Evolutionary conservation across 148 eudicot species (phyloP).

Genomic region (Euryodendron excelsum): DNA sequence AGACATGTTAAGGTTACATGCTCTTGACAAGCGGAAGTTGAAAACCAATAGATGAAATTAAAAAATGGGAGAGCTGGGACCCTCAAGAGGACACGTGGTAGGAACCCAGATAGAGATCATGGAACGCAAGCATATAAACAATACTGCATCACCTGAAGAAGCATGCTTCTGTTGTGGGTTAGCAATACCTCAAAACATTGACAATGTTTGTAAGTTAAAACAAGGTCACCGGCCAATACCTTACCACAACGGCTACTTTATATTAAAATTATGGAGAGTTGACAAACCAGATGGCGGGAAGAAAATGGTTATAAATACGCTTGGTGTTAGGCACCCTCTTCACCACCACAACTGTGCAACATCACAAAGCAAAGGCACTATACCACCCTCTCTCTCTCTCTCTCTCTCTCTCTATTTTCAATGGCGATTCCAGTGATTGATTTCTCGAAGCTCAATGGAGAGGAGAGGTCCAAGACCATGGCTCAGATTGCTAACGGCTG

Average conservation of each 20-base stretch:
- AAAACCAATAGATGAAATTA: no score
- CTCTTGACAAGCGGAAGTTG: no score
- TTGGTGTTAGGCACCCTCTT: not conserved
- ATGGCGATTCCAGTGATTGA: constrained; percentile 95
- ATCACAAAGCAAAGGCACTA: not conserved
- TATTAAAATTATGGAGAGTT: not conserved
- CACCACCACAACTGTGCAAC: not conserved
- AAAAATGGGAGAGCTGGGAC: no score
- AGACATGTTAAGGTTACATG: no score
- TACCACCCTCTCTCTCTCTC: not conserved
- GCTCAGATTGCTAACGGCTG: constrained; percentile 73
- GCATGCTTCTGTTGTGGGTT: constrained; percentile 13
- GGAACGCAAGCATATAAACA: no score
- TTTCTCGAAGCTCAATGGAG: constrained; percentile 83
- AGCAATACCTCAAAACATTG: not conserved
- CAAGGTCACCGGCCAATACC: constrained; percentile 11
- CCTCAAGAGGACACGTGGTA: no score
- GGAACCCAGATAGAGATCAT: no score
- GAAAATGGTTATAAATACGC: constrained; percentile 18
- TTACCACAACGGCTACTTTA: constrained; percentile 1
- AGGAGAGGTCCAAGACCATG: constrained; percentile 67
- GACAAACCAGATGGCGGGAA: constrained; percentile 16
- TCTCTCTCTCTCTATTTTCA: constrained; percentile 3
- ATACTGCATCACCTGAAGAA: no score
- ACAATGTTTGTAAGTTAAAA: not conserved